Percentiles rank a stretch among this genome's conserved stretches.
Evolutionary conservation across 2,329 filamentous ascomycete species (phyloP).

Genomic region (Thyridium curvatum): DNA sequence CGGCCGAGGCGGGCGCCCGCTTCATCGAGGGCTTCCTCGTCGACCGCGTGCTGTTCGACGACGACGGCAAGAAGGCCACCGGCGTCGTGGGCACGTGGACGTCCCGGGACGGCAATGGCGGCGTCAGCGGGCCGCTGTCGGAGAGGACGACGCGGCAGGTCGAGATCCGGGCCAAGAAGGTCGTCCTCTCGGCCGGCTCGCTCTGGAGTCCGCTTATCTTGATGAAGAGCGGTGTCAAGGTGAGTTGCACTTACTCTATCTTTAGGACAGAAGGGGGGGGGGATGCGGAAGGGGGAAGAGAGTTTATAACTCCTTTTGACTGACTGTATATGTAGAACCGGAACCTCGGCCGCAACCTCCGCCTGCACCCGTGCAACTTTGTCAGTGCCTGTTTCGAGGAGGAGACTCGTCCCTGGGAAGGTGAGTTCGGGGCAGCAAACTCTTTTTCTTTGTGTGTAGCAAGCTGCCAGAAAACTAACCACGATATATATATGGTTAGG

Average conservation of each 20-base stretch:
- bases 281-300: too few species aligned
- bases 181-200: constrained; percentile 72
- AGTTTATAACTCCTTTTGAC: too few species aligned
- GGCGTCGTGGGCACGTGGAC: constrained; percentile 74
- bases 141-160: constrained; percentile 52
- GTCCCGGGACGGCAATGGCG: constrained; percentile 58
- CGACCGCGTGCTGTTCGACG: constrained; percentile 63
- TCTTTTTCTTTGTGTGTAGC: neutral
- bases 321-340: constrained; percentile 50
- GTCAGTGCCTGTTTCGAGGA: constrained; percentile 60
- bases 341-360: constrained; percentile 75
- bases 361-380: constrained; percentile 68
- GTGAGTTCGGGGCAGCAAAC: constrained; percentile 15
- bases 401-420: constrained; percentile 64
- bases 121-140: constrained; percentile 40
- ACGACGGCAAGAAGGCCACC: constrained; percentile 47
- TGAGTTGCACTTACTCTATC: constrained; percentile 22
- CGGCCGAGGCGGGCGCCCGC: constrained; percentile 66
- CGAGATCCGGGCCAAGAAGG: constrained; percentile 69
- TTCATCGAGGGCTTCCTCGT: constrained; percentile 82
- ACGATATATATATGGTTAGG: constrained; percentile 34
- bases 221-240: constrained; percentile 68
- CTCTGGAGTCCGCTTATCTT: constrained; percentile 73
- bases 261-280: too few species aligned
- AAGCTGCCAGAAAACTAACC: neutral